Evolutionary conservation across 2,329 filamentous ascomycete species (phyloP).

Genomic region (Xylariales sp.): DNA sequence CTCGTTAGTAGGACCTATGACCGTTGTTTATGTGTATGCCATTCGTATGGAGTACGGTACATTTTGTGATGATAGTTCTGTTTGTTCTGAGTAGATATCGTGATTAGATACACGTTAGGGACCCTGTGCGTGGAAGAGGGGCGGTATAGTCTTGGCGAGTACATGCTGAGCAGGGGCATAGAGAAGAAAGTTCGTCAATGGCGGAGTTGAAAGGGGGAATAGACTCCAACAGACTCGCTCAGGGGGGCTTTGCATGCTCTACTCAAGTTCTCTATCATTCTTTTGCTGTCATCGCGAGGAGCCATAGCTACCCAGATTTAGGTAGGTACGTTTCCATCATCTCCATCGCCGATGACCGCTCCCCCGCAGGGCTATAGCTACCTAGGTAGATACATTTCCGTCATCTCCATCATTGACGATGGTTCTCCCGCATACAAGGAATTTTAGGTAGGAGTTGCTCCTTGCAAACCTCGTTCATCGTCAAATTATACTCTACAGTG

Average conservation of each 20-base stretch:
- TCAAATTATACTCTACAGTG: slow-evolving; percentile 18
- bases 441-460: not conserved
- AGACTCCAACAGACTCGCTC: not conserved
- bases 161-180: too few relatives aligned
- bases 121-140: too few relatives aligned
- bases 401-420: not conserved
- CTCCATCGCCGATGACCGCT: not conserved
- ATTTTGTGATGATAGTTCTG: too few relatives aligned
- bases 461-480: not conserved
- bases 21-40: too few relatives aligned
- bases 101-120: too few relatives aligned
- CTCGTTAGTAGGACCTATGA: too few relatives aligned
- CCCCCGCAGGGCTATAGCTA: not conserved
- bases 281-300: not conserved
- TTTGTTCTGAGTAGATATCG: too few relatives aligned
- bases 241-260: not conserved
- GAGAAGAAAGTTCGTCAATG: too few relatives aligned
- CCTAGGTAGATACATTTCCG: slow-evolving; percentile 9
- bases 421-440: not conserved
- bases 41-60: too few relatives aligned
- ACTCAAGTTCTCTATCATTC: not conserved
- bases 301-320: not conserved
- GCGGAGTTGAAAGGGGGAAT: too few relatives aligned
- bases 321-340: slow-evolving; percentile 10
- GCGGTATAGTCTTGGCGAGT: too few relatives aligned